Evolutionary conservation across 495 filamentous ascomycete species (phyloP).

Genomic region (Neurospora pannonica): DNA sequence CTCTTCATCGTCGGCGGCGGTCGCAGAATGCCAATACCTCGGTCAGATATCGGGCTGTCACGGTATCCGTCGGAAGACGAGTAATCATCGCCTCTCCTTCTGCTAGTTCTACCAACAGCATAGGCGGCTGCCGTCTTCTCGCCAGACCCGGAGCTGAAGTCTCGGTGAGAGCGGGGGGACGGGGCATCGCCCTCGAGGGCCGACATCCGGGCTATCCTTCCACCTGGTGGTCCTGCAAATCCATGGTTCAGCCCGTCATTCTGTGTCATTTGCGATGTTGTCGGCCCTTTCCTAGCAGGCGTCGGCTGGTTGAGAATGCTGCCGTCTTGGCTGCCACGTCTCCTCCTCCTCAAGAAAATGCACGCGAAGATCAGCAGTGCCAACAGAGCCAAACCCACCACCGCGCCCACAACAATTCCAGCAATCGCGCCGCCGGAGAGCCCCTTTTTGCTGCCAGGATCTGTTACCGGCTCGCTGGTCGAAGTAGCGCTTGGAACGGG

Average conservation of each 20-base stretch:
- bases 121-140: constrained; percentile 31
- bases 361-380: constrained; percentile 50
- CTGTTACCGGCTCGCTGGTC: constrained; percentile 34
- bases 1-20: constrained; percentile 55
- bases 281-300: constrained; percentile 52
- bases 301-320: constrained; percentile 80
- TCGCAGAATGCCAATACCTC: constrained; percentile 44
- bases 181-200: constrained; percentile 69
- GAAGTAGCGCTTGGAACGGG: constrained; percentile 32
- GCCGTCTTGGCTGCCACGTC: constrained; percentile 48
- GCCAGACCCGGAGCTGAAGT: constrained; percentile 13
- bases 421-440: constrained; percentile 81
- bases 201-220: constrained; percentile 90
- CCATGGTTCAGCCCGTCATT: constrained; percentile 38
- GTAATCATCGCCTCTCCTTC: constrained; percentile 53
- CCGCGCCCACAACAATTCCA: constrained; percentile 75
- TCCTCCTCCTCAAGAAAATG: constrained; percentile 49
- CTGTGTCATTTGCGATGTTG: constrained; percentile 23
- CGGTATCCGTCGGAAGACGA: constrained; percentile 75
- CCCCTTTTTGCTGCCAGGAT: constrained; percentile 27
- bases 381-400: constrained; percentile 62
- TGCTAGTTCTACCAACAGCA: constrained; percentile 27
- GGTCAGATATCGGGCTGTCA: constrained; percentile 68
- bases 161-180: constrained; percentile 34
- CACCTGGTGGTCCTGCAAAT: constrained; percentile 72